Evolutionary conservation across 2,329 filamentous ascomycete genomes (phyloP).

Genomic region (Aspergillus sp.): DNA sequence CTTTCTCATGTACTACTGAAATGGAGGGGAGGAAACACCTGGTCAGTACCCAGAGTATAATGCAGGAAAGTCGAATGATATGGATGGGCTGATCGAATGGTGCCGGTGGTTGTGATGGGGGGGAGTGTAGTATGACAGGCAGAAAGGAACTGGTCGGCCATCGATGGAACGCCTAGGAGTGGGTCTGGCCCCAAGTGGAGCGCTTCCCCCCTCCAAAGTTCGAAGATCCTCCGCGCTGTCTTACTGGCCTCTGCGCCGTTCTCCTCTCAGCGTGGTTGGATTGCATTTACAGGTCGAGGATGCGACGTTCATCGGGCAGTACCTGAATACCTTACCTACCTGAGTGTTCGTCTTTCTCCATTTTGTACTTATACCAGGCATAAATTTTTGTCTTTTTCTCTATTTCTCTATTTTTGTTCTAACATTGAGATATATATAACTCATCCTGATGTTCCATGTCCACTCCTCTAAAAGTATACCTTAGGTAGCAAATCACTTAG

Average conservation of each 20-base stretch:
- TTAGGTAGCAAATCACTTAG: too few species aligned
- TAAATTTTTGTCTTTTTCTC: too few species aligned
- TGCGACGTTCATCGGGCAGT: too few species aligned
- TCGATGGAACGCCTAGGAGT: constrained; percentile 18
- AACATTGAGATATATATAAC: too few species aligned
- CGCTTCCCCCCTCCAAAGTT: constrained; percentile 5
- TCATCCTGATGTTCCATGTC: too few species aligned
- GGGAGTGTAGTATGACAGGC: constrained; percentile 14
- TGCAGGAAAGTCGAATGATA: neutral
- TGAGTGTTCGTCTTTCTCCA: too few species aligned
- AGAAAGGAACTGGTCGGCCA: constrained; percentile 9
- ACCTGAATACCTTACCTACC: too few species aligned
- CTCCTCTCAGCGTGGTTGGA: constrained; percentile 4
- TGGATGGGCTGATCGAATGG: neutral
- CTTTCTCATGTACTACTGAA: neutral
- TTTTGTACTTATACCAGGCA: too few species aligned
- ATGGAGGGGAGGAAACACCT: neutral
- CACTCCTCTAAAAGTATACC: too few species aligned
- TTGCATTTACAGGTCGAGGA: neutral
- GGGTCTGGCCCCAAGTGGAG: constrained; percentile 17
- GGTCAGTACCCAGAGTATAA: neutral
- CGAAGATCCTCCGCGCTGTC: constrained; percentile 19
- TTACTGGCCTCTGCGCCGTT: constrained; percentile 13
- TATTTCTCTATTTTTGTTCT: too few species aligned
- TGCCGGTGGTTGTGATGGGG: neutral